A percentile compares a stretch with the other conserved stretches of the same genome.
Conservation (phyloP, 768 basidiomycete species). For the Termitomyces sp. region DNA sequence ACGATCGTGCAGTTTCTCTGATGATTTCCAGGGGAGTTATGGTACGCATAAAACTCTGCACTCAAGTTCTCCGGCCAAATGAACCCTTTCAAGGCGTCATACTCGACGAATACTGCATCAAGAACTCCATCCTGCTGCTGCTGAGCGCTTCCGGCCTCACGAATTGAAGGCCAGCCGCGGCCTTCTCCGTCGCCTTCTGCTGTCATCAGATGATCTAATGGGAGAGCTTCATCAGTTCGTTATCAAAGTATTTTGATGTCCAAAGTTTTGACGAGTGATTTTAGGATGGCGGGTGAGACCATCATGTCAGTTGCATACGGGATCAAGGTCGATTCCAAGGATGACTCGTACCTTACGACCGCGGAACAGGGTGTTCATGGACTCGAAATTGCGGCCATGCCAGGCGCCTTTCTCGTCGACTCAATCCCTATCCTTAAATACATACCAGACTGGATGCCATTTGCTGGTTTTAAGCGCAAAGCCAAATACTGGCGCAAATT, state of each 20-base stretch:
- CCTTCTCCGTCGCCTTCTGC: constrained; percentile 19
- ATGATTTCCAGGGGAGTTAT: constrained; percentile 4
- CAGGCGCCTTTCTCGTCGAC: constrained; percentile 32
- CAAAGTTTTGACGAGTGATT: not conserved
- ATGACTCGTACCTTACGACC: constrained; percentile 31
- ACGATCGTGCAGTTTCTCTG: not conserved
- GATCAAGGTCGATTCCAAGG: constrained; percentile 21
- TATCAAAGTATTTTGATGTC: no score
- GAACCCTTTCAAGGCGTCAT: constrained; percentile 15
- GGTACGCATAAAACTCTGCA: not conserved
- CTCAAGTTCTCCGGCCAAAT: not conserved
- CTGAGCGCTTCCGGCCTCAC: constrained; percentile 17
- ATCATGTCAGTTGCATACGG: constrained; percentile 32
- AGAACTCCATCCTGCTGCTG: constrained; percentile 17
- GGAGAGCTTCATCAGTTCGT: constrained; percentile 12
- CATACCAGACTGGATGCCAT: constrained; percentile 33
- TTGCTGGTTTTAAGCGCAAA: constrained; percentile 28
- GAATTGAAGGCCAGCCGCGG: constrained; percentile 17
- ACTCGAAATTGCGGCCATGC: constrained; percentile 21
- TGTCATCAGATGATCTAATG: constrained; percentile 14
- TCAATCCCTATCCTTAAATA: constrained; percentile 24
- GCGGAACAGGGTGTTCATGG: constrained; percentile 26
- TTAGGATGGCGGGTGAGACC: constrained; percentile 20
- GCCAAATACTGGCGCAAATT: constrained; percentile 23
- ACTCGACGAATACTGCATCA: constrained; percentile 20